Base-by-base conservation (phyloP, 163 green algal species). In the Chloromonas sp. region DNA sequence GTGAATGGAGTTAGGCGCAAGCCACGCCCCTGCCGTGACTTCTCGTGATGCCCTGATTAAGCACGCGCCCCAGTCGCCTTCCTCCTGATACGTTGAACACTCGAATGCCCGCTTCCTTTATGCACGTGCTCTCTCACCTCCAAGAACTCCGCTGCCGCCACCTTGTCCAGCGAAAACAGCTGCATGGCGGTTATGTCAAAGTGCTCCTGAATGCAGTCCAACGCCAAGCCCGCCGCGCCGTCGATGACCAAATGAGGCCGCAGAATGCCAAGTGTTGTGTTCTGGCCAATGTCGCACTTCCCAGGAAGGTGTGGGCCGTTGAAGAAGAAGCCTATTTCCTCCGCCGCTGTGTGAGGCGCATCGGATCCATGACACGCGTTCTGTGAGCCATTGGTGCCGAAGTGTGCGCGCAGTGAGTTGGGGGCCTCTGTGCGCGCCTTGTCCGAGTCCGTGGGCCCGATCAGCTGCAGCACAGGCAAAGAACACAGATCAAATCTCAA, bases 301-400 rank as follows among this genome's bases (percentile, higher is more conserved):
- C 85, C 86, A 14, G 87, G 84, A 71, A 82, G 78, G 79, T 81
- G 76, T 8, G 13, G 61, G 36, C 83, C 59, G 71, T 87, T 87
- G 71, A 96, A 96, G 90, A 94, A 94, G 83, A 94, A 95, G 57
- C 14, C 85, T 1, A 87, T 79, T 89, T 96, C 93, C n/a, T 87
- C 70, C 2, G 87, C 88, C 1, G 93, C 93, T 5, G 93, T 92
- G 14, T 93, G 88, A 2, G 89, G 84, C n/a, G 92, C 88, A 71
- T 95, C 92, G 11, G 85, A 92, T 58, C 92, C 93, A 76, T 96
- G 93, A 85, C 89, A 92, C 0, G 93, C 93, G 85, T 96, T 96
- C 79, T 85, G 87, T 8, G 91, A 92, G 74, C 87, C 89, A 83
- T 96, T 91, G 60, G 90, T 92, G 60, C 92, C 92, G 81, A 91